Percentiles rank a stretch among this genome's conserved stretches.
Evolutionary conservation across 2,329 filamentous ascomycete genomes (phyloP).

Genomic region (Penicillium sp.): DNA sequence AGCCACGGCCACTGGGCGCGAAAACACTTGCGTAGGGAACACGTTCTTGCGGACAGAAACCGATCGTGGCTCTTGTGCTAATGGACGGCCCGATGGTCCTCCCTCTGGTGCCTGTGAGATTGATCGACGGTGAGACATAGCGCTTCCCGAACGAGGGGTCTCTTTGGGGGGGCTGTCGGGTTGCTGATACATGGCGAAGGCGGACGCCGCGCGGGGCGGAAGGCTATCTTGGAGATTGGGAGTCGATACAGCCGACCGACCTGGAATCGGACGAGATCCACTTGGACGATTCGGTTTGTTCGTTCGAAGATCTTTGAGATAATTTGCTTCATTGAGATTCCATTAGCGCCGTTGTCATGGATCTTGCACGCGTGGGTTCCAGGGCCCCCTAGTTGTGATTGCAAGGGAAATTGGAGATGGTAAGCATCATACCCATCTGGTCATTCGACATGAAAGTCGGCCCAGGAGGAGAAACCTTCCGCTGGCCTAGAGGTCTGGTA

Average conservation of each 20-base stretch:
- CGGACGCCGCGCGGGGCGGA: constrained; percentile 44
- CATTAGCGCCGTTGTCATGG: constrained; percentile 6
- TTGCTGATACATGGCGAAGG: constrained; percentile 39
- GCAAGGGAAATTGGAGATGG: background rate
- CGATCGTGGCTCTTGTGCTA: constrained; percentile 39
- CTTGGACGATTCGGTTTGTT: constrained; percentile 57
- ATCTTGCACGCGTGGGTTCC: background rate
- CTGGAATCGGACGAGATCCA: constrained; percentile 59
- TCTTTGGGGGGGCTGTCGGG: constrained; percentile 22
- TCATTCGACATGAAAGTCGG: constrained; percentile 48
- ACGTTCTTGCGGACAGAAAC: constrained; percentile 35
- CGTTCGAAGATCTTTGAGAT: constrained; percentile 59
- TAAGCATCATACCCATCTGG: constrained; percentile 41
- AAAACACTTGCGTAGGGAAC: constrained; percentile 36
- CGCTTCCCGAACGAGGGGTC: constrained; percentile 39
- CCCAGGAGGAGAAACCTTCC: constrained; percentile 48
- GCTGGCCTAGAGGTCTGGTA: constrained; percentile 34
- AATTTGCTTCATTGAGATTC: constrained; percentile 47
- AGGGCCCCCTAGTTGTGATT: background rate
- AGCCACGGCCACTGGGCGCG: constrained; percentile 26
- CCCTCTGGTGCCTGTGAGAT: constrained; percentile 29
- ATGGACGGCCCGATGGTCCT: constrained; percentile 35
- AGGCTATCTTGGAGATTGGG: constrained; percentile 27
- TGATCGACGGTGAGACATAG: constrained; percentile 40
- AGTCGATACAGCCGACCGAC: constrained; percentile 40